phyloP scores from a whole-genome alignment of 495 filamentous ascomycete genomes.

The Cladorrhinum samala region DNA sequence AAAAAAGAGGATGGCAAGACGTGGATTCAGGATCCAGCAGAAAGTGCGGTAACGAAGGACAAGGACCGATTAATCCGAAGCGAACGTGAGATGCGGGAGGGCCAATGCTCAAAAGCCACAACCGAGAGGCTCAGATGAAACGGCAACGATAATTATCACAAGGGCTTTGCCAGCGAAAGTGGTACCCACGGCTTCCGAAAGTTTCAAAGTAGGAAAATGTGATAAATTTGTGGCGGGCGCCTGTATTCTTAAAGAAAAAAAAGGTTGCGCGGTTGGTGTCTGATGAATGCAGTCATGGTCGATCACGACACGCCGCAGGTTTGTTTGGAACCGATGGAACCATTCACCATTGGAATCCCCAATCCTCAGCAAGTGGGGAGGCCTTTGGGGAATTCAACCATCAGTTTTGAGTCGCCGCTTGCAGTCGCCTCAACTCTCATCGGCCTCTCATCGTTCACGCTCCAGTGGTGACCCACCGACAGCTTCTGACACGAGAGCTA shows the following conservation, averaged over 20 bases:
- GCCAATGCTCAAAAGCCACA: constrained; percentile 5
- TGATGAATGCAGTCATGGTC: constrained; percentile 16
- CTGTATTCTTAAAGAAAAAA: constrained; percentile 18
- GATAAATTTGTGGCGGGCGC: constrained; percentile 12
- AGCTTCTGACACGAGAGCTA: neutral
- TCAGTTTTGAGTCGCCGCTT: neutral
- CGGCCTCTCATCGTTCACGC: neutral
- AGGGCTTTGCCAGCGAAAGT: constrained; percentile 4
- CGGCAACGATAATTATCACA: constrained; percentile 2
- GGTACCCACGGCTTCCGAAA: constrained; percentile 4
- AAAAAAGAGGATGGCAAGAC: neutral
- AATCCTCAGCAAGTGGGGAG: neutral
- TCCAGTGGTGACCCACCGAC: neutral
- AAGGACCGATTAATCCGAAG: neutral
- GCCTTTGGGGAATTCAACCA: neutral
- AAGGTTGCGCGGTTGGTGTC: constrained; percentile 11
- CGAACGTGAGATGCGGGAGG: neutral
- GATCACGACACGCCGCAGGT: neutral
- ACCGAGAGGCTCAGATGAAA: constrained; percentile 12
- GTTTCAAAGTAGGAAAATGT: constrained; percentile 15
- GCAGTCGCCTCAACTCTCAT: neutral
- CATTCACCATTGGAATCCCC: no score
- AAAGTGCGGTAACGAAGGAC: neutral
- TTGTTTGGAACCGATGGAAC: neutral
- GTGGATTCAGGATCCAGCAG: neutral